Evolutionary conservation across 2,329 filamentous ascomycete genomes (phyloP).

Genomic region (Fonsecaea nubica): DNA sequence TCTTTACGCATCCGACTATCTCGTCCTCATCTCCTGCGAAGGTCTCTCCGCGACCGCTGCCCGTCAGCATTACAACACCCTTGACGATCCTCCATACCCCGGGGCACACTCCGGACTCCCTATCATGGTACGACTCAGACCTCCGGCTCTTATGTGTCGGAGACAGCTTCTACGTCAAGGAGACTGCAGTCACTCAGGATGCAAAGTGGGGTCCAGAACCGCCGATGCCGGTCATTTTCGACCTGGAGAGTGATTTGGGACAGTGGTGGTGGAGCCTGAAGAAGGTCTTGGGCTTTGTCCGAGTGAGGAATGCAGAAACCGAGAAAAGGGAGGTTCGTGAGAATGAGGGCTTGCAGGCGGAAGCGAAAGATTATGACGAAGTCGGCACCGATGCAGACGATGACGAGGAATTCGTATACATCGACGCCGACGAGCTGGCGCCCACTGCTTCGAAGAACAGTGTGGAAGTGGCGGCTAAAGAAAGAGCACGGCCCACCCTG

Average conservation of each 20-base stretch:
- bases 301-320: slow-evolving; percentile 22
- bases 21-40: background rate
- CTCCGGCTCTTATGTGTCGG: slow-evolving; percentile 34
- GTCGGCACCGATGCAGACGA: background rate
- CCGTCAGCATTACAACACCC: slow-evolving; percentile 17
- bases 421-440: background rate
- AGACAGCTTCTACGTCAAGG: slow-evolving; percentile 38
- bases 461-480: background rate
- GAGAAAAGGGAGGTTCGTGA: background rate
- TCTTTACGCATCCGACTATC: slow-evolving; percentile 1
- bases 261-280: slow-evolving; percentile 29
- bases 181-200: slow-evolving; percentile 24
- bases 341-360: background rate
- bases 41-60: background rate
- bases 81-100: slow-evolving; percentile 35
- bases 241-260: slow-evolving; percentile 25
- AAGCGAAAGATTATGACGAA: background rate
- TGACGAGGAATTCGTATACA: slow-evolving; percentile 9
- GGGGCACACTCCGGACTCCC: slow-evolving; percentile 39
- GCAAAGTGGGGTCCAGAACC: slow-evolving; percentile 34
- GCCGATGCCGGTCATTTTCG: slow-evolving; percentile 38
- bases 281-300: slow-evolving; percentile 29
- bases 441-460: background rate
- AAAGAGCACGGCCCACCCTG: background rate
- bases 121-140: slow-evolving; percentile 38